Percentiles rank a stretch among this genome's conserved stretches.
phyloP scores from a whole-genome alignment of 148 eudicot genomes.

The Camellia japonica region DNA sequence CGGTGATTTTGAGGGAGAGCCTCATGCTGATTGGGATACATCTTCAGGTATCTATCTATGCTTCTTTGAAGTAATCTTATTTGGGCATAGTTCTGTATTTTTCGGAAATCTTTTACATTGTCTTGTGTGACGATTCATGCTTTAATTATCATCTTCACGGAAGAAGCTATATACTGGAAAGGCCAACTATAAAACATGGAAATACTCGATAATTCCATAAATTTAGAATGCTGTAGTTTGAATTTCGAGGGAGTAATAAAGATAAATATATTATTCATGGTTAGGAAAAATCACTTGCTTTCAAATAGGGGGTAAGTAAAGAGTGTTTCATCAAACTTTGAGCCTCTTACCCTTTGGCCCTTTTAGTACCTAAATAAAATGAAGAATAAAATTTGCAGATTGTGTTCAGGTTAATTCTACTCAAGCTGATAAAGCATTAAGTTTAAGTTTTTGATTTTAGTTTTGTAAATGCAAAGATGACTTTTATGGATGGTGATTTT shows the following conservation, averaged over 20 bases:
- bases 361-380: not conserved
- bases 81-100: not conserved
- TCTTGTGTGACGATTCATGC: not conserved
- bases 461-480: not conserved
- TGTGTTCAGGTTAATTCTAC: not conserved
- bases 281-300: not conserved
- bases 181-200: not conserved
- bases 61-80: not conserved
- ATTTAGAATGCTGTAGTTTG: not conserved
- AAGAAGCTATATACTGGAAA: not conserved
- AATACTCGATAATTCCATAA: not conserved
- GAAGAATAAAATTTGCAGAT: not conserved
- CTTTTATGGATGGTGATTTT: not conserved
- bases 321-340: too few relatives aligned
- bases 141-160: not conserved
- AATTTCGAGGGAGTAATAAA: not conserved
- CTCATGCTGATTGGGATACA: conserved; percentile 39
- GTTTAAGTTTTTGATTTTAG: not conserved
- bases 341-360: not conserved
- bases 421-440: not conserved
- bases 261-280: not conserved
- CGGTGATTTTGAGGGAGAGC: conserved; percentile 65
- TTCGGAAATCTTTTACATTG: not conserved
- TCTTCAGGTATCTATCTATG: conserved; percentile 9
- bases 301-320: too few relatives aligned